phyloP scores from a whole-genome alignment of 306 rosid genomes.

The Prunus mira region DNA sequence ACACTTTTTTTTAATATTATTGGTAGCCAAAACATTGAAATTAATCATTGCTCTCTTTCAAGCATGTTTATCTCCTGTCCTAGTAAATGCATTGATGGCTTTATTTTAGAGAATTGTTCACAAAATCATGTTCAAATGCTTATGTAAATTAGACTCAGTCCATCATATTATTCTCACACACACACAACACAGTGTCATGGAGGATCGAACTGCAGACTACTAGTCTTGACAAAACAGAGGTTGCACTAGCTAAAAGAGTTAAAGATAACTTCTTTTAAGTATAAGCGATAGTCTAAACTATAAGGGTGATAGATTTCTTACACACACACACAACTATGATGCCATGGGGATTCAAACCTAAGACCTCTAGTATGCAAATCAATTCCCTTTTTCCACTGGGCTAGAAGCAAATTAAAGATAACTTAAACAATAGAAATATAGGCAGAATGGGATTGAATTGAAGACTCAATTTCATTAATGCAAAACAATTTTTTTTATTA shows the following conservation, averaged over 20 bases:
- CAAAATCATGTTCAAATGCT: constrained; percentile 4
- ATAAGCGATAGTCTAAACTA: too few species aligned
- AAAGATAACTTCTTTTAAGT: neutral
- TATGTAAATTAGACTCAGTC: constrained; percentile 1
- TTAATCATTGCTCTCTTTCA: neutral
- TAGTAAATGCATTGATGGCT: constrained; percentile 9
- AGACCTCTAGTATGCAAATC: too few species aligned
- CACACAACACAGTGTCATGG: too few species aligned
- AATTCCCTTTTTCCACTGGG: too few species aligned
- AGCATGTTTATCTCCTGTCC: constrained; percentile 8
- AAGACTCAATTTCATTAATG: too few species aligned
- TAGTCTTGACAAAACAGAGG: too few species aligned
- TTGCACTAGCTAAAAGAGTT: neutral
- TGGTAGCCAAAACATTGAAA: constrained; percentile 2
- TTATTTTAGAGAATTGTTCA: constrained; percentile 6
- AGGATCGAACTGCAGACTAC: accelerated
- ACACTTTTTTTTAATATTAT: neutral
- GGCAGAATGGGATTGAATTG: too few species aligned
- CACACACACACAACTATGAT: too few species aligned
- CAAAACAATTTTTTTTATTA: too few species aligned
- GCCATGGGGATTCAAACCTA: accelerated
- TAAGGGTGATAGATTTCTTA: accelerated
- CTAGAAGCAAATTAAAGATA: too few species aligned
- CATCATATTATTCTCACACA: too few species aligned
- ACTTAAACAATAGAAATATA: too few species aligned